Evolutionary conservation across 116 monocot species (phyloP).

Genomic region (Phalaenopsis hybrid): DNA sequence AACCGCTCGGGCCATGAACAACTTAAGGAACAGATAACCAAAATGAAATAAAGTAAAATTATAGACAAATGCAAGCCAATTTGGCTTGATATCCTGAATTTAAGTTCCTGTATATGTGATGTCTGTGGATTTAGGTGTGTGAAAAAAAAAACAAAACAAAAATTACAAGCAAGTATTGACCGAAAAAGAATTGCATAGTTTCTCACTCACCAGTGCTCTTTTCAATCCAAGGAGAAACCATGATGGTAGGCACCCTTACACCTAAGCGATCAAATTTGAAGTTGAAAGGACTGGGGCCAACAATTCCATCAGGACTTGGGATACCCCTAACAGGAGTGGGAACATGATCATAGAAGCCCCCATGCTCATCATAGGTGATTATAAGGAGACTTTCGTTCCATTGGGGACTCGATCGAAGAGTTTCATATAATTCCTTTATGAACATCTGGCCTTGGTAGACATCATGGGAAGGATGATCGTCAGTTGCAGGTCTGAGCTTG

Average conservation of each 20-base stretch:
- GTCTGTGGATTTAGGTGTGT: too few relatives aligned
- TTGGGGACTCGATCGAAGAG: constrained; percentile 69
- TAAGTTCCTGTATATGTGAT: too few relatives aligned
- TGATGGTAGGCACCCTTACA: constrained; percentile 81
- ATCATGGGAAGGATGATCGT: constrained; percentile 91
- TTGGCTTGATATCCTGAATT: too few relatives aligned
- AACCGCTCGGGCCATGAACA: constrained; percentile 81
- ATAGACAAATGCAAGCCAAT: too few relatives aligned
- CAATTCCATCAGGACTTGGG: constrained; percentile 75
- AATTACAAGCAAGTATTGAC: too few relatives aligned
- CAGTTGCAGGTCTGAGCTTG: constrained; percentile 48
- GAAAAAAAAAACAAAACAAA: too few relatives aligned
- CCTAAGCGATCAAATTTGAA: constrained; percentile 76
- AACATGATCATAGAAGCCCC: constrained; percentile 83
- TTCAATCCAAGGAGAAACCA: constrained; percentile 95
- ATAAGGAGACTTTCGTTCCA: constrained; percentile 72
- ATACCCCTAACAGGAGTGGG: constrained; percentile 71
- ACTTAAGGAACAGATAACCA: constrained; percentile 15
- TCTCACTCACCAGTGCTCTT: constrained; percentile 67
- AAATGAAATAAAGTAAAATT: too few relatives aligned
- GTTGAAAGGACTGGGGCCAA: constrained; percentile 58
- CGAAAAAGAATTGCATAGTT: too few relatives aligned
- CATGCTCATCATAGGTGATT: constrained; percentile 96
- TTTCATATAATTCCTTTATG: constrained; percentile 74
- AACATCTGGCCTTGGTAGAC: constrained; percentile 74